Conservation (phyloP, 441 rosid genomes). For the Codiaeum variegatum region DNA sequence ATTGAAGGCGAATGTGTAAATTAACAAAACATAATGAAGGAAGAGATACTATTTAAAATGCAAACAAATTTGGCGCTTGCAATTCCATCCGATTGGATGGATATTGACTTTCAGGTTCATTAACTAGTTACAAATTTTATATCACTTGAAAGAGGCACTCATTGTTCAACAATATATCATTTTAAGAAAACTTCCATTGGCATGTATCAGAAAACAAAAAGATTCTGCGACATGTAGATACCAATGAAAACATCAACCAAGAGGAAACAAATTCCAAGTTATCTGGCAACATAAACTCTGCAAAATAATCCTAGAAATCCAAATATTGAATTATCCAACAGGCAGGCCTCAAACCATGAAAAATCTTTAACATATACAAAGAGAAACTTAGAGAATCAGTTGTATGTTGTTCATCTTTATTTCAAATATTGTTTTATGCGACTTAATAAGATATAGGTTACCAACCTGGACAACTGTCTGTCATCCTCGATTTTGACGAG, state of each 20-base stretch:
- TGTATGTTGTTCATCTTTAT: neutral
- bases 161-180: too few species aligned
- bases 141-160: neutral
- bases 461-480: conserved; percentile 55
- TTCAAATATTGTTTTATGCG: neutral
- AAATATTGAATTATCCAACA: neutral
- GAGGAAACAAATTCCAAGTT: neutral
- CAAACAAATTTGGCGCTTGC: neutral
- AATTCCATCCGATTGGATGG: neutral
- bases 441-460: neutral
- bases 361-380: neutral
- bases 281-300: neutral
- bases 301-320: neutral
- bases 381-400: neutral
- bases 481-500: conserved; percentile 87
- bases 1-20: conserved; percentile 7
- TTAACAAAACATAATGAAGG: neutral
- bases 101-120: neutral
- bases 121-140: neutral
- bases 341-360: neutral
- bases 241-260: neutral
- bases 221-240: neutral
- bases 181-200: neutral
- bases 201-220: neutral
- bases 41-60: neutral